Base-by-base conservation (phyloP, 2,329 filamentous ascomycete species). In the Fusarium guadeloupense region DNA sequence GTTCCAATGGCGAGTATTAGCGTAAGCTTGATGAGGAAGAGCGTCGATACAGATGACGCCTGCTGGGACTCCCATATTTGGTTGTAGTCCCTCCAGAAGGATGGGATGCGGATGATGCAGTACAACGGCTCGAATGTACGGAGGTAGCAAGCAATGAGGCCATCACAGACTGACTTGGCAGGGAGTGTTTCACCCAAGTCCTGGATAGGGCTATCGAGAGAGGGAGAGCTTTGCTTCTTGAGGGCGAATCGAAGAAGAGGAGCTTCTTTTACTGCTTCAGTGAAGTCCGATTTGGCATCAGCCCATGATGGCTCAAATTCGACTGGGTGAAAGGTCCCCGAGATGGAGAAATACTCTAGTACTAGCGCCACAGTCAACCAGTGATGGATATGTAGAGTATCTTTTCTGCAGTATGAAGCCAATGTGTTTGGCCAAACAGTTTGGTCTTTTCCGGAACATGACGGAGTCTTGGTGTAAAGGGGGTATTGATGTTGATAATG, bases 361-460 rank as follows among this genome's bases (percentile, higher is more conserved):
- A 37, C 68, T 44, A 68, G 48, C 6, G 44, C n/a, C 6, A 9
- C 13, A 5, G 9, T 28, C 5, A 21, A 20, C 5, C 13, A 31
- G 8, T 25, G 14, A 25, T 8, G 13, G 9, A 5, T 6, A 5
- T 19, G 19, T 6, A 12, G 9, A 19, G 28, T 14, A 65, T 68
- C 43, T 67, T 70, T 35, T 69, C 66, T 45, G 68, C 68, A 5
- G 64, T 69, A 28, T 70, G 68, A 13, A 70, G 55, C 68, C 68
- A 70, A 38, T 70, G 68, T 21, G 68, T 70, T 49, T 70, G 68
- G 16, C 68, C 68, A 35, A 70, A 70, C 7, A 70, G 38, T 43
- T 70, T 70, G 10, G 68, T 69, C 41, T 70, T 70, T 33, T 70
- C 68, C 2, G 68, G 68, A 17, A 70, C 59, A 45, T 68, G 58